Base-by-base conservation (phyloP, 768 basidiomycete species). In the Boletus tomentosulus region DNA sequence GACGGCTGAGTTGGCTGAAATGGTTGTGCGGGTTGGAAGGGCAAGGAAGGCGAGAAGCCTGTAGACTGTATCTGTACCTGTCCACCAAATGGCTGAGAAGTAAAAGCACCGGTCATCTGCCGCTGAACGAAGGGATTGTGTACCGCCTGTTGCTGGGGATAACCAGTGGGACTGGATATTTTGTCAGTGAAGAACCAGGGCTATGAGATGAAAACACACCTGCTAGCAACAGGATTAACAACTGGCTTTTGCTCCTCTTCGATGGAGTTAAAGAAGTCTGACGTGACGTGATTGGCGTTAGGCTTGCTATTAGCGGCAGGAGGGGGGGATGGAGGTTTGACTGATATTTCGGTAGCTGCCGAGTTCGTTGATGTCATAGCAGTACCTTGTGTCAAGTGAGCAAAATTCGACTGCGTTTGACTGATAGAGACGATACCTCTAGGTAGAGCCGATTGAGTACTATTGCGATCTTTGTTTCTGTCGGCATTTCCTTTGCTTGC, bases 181-280 rank as follows among this genome's bases (percentile, higher is more conserved):
- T 46, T 31, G 54, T 56, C n/a, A 71, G 25, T 7, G 52, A 53
- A 46, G 33, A n/a, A 48, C 27, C 25, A 33, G 27, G 10, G 13
- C 9, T 24, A 34, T 42, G 10, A 35, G 13, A 38, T 44, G 2
- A 31, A 8, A 27, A 51, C 56, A 58, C 39, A 42, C 85, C 80
- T 84, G 63, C 78, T 77, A 6, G 79, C 77, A 56, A 81, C 78
- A 7, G 85, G 80, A 56, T 83, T 84, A 66, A 85, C 86, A 75
- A 83, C 83, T n/a, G 81, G 76, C 9, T 84, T 78, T 64, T 90
- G 86, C 52, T 87, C 84, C 50, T 82, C 79, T 66, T 97, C 94
- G 59, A 99, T 96, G 6, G 89, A 81, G 27, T 77, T 72, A 71
- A 99, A 97, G 75, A 99, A 94, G 70, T 98, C 96, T 19, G 82